Percentiles rank a stretch among this genome's conserved stretches.
Conservation (phyloP, 805 yeast genomes). For the Saccharomyces jurei region DNA sequence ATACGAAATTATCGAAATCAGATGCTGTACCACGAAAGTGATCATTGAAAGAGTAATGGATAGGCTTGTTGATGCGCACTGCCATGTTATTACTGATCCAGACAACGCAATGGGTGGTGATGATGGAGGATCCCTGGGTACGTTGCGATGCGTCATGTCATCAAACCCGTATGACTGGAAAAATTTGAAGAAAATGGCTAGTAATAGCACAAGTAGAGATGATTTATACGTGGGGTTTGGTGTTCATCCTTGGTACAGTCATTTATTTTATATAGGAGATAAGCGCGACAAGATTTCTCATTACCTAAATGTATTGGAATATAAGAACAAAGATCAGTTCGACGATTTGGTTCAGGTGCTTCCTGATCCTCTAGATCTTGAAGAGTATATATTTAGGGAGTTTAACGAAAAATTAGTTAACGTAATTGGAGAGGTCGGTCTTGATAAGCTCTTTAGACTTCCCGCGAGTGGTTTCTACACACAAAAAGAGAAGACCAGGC, state of each 20-base stretch:
- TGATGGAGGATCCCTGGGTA: not conserved
- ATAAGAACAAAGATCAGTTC: slow-evolving; percentile 26
- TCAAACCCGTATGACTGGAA: slow-evolving; percentile 32
- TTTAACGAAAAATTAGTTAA: slow-evolving; percentile 11
- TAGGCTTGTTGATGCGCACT: slow-evolving; percentile 30
- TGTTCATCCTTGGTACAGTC: slow-evolving; percentile 88
- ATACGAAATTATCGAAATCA: not conserved
- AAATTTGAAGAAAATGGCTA: slow-evolving; percentile 14
- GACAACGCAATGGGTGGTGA: not conserved
- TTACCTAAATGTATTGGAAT: slow-evolving; percentile 43
- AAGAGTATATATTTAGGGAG: slow-evolving; percentile 24
- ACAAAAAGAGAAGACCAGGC: slow-evolving; percentile 25
- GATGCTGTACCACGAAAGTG: not conserved
- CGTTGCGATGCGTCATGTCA: slow-evolving; percentile 38
- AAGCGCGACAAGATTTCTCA: slow-evolving; percentile 39
- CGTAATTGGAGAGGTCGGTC: slow-evolving; percentile 84
- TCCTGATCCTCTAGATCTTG: slow-evolving; percentile 54
- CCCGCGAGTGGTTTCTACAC: slow-evolving; percentile 52
- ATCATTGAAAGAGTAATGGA: not conserved
- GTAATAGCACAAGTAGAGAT: slow-evolving; percentile 8
- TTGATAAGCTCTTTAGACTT: slow-evolving; percentile 68
- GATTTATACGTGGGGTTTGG: slow-evolving; percentile 46
- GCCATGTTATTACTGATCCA: slow-evolving; percentile 24
- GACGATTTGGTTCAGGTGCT: slow-evolving; percentile 36
- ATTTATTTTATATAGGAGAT: slow-evolving; percentile 40